Conservation (phyloP, 257 asterid species). For the Schizonepeta tenuifolia region DNA sequence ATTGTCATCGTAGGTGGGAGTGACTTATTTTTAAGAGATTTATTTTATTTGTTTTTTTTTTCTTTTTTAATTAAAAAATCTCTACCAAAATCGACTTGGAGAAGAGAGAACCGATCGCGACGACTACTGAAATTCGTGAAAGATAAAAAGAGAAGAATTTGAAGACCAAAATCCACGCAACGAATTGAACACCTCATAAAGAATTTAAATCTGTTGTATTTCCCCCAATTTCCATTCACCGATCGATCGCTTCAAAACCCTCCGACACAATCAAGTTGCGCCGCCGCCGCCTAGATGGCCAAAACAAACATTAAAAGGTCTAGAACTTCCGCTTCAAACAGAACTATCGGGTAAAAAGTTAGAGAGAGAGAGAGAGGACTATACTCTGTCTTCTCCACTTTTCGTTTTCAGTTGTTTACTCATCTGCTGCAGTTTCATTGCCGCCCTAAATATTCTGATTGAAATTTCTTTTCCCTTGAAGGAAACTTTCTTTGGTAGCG, state of each 20-base stretch:
- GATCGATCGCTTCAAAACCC: conserved; percentile 25
- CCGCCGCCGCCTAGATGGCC: conserved; percentile 44
- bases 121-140: background rate
- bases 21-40: too few relatives aligned
- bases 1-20: too few relatives aligned
- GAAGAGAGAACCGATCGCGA: too few relatives aligned
- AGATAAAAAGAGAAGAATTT: background rate
- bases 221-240: conserved; percentile 20
- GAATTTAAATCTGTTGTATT: background rate
- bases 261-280: conserved; percentile 34
- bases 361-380: background rate
- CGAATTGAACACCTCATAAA: too few relatives aligned
- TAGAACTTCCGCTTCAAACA: conserved; percentile 39
- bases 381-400: background rate
- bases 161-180: background rate
- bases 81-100: too few relatives aligned
- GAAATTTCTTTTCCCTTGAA: conserved; percentile 24
- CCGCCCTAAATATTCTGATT: conserved; percentile 16
- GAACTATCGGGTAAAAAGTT: conserved; percentile 38
- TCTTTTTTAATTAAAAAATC: too few relatives aligned
- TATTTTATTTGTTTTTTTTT: too few relatives aligned
- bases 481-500: conserved; percentile 50
- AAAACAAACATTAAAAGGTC: conserved; percentile 34
- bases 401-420: background rate
- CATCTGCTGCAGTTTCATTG: conserved; percentile 1